A percentile compares a stretch with the other conserved stretches of the same genome.
Conservation (phyloP, 768 basidiomycete genomes). For the Leccinum variicolor region DNA sequence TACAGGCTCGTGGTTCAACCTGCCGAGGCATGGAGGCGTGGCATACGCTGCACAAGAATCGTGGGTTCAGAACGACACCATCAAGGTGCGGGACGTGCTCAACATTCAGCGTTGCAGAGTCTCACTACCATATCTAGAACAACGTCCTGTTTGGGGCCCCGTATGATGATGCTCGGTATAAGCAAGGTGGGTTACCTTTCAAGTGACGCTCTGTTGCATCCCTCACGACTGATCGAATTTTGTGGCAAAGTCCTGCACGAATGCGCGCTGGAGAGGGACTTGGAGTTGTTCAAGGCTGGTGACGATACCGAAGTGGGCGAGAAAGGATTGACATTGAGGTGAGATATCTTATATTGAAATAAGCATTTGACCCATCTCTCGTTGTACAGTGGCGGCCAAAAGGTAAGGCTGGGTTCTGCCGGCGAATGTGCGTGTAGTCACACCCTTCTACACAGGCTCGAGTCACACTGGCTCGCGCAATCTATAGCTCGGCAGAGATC, state of each 20-base stretch:
- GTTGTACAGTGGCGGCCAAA: neutral
- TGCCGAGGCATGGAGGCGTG: neutral
- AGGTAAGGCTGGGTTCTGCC: neutral
- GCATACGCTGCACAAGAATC: slow-evolving; percentile 2
- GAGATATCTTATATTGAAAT: neutral
- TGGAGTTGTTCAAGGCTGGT: neutral
- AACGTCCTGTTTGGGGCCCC: neutral
- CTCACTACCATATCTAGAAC: neutral
- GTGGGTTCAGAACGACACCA: slow-evolving; percentile 5
- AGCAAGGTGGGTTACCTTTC: neutral
- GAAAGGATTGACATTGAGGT: slow-evolving; percentile 2
- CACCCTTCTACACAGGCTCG: neutral
- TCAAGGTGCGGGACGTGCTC: neutral
- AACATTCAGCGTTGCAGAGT: neutral
- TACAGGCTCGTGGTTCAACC: neutral
- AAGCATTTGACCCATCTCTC: neutral
- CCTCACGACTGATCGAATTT: neutral
- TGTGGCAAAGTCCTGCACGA: neutral
- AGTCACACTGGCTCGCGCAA: neutral
- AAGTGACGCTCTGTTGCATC: neutral
- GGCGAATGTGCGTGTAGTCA: neutral
- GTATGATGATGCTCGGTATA: neutral
- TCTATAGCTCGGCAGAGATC: neutral
- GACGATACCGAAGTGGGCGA: slow-evolving; percentile 3
- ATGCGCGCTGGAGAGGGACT: neutral